Conservation (phyloP, 495 filamentous ascomycete genomes). For the Oidiodendron maius region DNA sequence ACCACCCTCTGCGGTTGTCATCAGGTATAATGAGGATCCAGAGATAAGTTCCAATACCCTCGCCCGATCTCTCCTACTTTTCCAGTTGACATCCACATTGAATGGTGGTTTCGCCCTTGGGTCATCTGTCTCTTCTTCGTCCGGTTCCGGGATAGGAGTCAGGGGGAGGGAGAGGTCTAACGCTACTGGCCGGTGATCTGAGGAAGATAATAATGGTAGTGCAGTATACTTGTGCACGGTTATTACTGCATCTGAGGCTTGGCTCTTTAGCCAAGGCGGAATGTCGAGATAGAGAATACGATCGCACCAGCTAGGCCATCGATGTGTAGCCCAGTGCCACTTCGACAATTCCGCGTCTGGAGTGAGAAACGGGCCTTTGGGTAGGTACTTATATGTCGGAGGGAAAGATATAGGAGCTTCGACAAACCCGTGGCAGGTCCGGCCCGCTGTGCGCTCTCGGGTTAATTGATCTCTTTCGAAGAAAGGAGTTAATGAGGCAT, state of each 20-base stretch:
- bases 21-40: slow-evolving; percentile 19
- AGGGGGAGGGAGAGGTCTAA: slow-evolving; percentile 57
- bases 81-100: slow-evolving; percentile 22
- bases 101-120: slow-evolving; percentile 23
- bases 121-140: slow-evolving; percentile 19
- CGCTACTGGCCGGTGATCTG: slow-evolving; percentile 81
- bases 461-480: slow-evolving; percentile 71
- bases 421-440: slow-evolving; percentile 65
- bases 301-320: slow-evolving; percentile 94
- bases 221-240: slow-evolving; percentile 58
- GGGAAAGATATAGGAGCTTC: slow-evolving; percentile 77
- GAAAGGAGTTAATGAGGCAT: slow-evolving; percentile 44
- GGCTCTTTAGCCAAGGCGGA: slow-evolving; percentile 39
- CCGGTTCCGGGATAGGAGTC: slow-evolving; percentile 22
- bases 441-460: slow-evolving; percentile 55
- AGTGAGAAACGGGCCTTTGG: slow-evolving; percentile 37
- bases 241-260: slow-evolving; percentile 28
- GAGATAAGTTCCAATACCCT: slow-evolving; percentile 16
- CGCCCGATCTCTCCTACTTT: slow-evolving; percentile 14
- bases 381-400: slow-evolving; percentile 82
- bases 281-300: slow-evolving; percentile 74
- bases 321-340: slow-evolving; percentile 72
- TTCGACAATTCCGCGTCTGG: slow-evolving; percentile 30
- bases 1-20: slow-evolving; percentile 17
- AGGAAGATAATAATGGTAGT: slow-evolving; percentile 66